Conservation (phyloP, 495 filamentous ascomycete genomes). For the Penicillium atrosanguineum region DNA sequence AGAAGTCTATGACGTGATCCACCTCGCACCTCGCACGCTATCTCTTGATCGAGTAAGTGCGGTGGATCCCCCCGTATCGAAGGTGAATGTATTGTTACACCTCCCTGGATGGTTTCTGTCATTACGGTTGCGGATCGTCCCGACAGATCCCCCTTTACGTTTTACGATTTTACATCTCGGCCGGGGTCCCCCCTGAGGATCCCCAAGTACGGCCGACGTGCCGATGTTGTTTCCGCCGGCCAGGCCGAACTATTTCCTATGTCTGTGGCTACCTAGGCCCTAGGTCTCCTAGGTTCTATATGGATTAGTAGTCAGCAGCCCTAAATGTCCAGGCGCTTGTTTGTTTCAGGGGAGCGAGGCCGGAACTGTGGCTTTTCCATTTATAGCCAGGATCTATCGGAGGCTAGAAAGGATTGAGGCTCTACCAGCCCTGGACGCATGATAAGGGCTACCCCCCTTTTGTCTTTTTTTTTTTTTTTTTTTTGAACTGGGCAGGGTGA, state of each 20-base stretch:
- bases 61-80: not conserved
- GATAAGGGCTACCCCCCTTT: not conserved
- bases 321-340: too few species aligned
- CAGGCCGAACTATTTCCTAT: too few species aligned
- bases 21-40: conserved; percentile 1
- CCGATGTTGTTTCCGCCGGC: too few species aligned
- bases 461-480: not conserved
- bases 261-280: too few species aligned
- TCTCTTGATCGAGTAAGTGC: conserved; percentile 7
- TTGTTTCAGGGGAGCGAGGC: too few species aligned
- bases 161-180: not conserved
- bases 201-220: too few species aligned
- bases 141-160: conserved; percentile 10
- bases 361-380: too few species aligned
- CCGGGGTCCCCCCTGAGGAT: too few species aligned
- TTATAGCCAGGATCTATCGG: not conserved
- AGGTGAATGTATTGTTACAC: not conserved
- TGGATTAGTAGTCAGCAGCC: too few species aligned
- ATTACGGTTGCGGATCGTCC: conserved; percentile 8
- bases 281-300: too few species aligned
- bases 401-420: not conserved
- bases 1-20: conserved; percentile 23
- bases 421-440: not conserved
- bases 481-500: not conserved
- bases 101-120: not conserved